Conservation (phyloP, 495 filamentous ascomycete species). For the Penicillium nucicola region DNA sequence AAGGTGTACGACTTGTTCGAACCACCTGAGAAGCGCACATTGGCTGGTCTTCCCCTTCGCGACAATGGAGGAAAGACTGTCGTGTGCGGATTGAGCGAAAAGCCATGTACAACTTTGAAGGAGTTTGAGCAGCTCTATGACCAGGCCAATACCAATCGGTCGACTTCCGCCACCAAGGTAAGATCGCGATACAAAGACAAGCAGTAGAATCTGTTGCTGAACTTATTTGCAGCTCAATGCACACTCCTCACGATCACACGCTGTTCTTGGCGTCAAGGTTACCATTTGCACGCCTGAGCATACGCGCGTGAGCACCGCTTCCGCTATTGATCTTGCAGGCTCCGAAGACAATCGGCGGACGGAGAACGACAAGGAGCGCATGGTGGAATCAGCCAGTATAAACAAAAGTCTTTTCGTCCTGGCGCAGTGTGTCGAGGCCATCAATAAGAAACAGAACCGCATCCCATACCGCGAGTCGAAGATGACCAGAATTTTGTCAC, state of each 20-base stretch:
- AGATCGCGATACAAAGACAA: background rate
- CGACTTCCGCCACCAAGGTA: constrained; percentile 87
- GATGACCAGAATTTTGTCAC: constrained; percentile 91
- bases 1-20: constrained; percentile 94
- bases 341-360: constrained; percentile 95
- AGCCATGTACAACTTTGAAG: constrained; percentile 78
- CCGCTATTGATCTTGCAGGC: constrained; percentile 93
- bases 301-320: constrained; percentile 75
- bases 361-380: constrained; percentile 87
- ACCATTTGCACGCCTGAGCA: constrained; percentile 69
- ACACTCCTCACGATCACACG: constrained; percentile 89
- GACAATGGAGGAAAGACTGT: constrained; percentile 87
- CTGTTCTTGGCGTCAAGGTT: constrained; percentile 87
- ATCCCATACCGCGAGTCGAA: constrained; percentile 95
- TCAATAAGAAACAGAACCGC: constrained; percentile 70
- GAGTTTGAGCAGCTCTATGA: constrained; percentile 93
- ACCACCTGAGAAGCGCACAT: constrained; percentile 81
- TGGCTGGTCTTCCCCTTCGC: constrained; percentile 81
- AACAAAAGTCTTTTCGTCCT: constrained; percentile 97
- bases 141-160: constrained; percentile 88
- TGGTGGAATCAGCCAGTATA: constrained; percentile 96
- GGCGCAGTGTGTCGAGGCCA: constrained; percentile 94
- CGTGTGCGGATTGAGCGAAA: constrained; percentile 87
- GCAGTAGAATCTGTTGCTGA: background rate
- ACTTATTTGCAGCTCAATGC: constrained; percentile 65